Evolutionary conservation across 805 yeast species (phyloP).

Genomic region (Suhomyces xylopsoci): DNA sequence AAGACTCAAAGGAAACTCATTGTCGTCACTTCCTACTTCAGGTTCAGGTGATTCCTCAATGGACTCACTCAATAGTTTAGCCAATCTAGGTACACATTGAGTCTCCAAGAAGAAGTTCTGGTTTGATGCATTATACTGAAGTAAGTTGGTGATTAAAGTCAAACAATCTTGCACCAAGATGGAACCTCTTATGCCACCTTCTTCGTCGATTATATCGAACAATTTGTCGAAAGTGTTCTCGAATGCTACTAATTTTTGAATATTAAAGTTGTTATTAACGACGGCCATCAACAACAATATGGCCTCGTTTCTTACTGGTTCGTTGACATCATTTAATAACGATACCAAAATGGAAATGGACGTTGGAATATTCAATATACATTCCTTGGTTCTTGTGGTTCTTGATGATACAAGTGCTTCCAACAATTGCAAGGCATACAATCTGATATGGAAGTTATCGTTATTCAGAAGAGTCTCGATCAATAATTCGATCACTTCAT

Average conservation of each 20-base stretch:
- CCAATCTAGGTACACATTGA: conserved; percentile 66
- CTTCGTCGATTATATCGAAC: conserved; percentile 76
- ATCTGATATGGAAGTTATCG: conserved; percentile 68
- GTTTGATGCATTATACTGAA: conserved; percentile 82
- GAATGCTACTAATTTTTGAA: conserved; percentile 91
- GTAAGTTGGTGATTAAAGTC: conserved; percentile 64
- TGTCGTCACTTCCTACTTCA: conserved; percentile 12
- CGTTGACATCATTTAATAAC: conserved; percentile 49
- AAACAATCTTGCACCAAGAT: conserved; percentile 89
- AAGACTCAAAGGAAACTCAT: conserved; percentile 9
- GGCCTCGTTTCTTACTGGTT: conserved; percentile 87
- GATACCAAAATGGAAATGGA: conserved; percentile 74
- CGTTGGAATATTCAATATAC: conserved; percentile 67
- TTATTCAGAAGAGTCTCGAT: conserved; percentile 47
- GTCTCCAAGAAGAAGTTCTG: conserved; percentile 88
- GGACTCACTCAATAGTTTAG: conserved; percentile 61
- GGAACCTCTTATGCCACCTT: conserved; percentile 88
- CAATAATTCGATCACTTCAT: conserved; percentile 24
- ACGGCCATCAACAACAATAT: conserved; percentile 79
- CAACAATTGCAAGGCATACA: conserved; percentile 79
- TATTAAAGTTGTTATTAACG: conserved; percentile 75
- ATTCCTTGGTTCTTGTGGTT: conserved; percentile 67
- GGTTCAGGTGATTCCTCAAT: conserved; percentile 35
- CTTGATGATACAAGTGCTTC: conserved; percentile 82
- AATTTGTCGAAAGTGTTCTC: conserved; percentile 86